Base-by-base conservation (phyloP, 768 basidiomycete genomes). In the Cystobasidium ongulense region DNA sequence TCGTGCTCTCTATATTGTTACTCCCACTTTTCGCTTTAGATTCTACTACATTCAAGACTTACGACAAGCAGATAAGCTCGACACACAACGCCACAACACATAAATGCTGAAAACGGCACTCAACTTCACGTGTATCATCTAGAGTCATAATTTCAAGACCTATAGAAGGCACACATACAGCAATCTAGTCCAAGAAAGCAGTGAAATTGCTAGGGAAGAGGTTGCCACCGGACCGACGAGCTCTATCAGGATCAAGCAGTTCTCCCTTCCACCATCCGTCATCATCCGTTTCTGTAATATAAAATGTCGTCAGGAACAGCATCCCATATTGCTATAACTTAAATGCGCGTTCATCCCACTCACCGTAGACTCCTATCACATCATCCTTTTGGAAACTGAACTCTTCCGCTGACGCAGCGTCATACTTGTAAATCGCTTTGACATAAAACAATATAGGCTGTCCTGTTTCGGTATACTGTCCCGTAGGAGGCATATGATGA, bases 231-330 rank as follows among this genome's bases (percentile, higher is more conserved):
- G 71, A 74, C 0, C 75, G 41, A 2, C 36, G 13, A n/a, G 65
- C 74, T 3, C 77, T 73, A 3, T 77, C 76, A 23, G 91, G 89
- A 75, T 90, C 89, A n/a, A 91, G 82, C 73, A 92, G 81, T 77
- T 90, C 88, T 27, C 95, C 95, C 71, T 88, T 90, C 95, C 94
- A 98, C 95, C 95, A 97, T 0, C 95, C 95, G 78, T 96, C 94
- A 25, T 77, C 70, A 70, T 79, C 72, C 29, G 35, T 36, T 18
- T 15, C 29, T 17, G 43, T 1, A 29, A 46, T 46, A 46, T n/a
- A n/a, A 46, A 46, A 54, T 18, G 17, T 13, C 18, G 29, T 10
- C 27, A 54, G 43, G 29, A 18, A 13, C 31, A 8, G 31, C 18
- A 21, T 23, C 35, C 11, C 10, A 21, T 18, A 33, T 25, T 8